These are phyloP conservation scores for Serendipita sp. DNA, from an alignment of 1,284 basidiomycete species.

Conservation along the genomic window DNA sequence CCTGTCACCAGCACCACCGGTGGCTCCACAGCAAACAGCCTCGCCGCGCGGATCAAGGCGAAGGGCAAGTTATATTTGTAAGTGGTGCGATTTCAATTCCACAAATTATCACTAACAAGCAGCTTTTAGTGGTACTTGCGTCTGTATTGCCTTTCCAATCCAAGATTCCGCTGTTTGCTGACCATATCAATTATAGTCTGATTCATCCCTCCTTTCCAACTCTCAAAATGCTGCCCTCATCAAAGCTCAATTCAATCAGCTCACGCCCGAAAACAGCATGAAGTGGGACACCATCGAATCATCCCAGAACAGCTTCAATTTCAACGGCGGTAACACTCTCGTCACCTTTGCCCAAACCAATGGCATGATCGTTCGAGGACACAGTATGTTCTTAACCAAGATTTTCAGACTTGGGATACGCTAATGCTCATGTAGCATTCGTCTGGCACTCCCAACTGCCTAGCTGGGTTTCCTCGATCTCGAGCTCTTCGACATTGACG, in stretches of 20 bases:
- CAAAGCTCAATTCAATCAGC: conserved; percentile 23
- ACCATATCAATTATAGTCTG: conserved; percentile 14
- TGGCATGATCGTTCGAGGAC: conserved; percentile 32
- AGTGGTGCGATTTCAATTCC: not conserved
- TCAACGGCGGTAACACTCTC: conserved; percentile 27
- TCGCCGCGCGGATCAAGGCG: conserved; percentile 21
- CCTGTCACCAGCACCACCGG: conserved; percentile 9
- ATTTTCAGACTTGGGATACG: not conserved
- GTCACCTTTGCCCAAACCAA: conserved; percentile 34
- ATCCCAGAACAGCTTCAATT: conserved; percentile 25
- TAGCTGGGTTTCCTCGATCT: conserved; percentile 25
- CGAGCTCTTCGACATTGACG: conserved; percentile 13
- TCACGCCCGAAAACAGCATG: conserved; percentile 27
- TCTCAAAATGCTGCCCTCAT: conserved; percentile 21
- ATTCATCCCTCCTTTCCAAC: conserved; percentile 22
- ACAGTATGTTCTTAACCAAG: conserved; percentile 12
- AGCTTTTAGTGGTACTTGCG: not conserved
- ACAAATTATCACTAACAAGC: not conserved
- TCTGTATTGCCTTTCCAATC: not conserved
- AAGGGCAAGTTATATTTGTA: conserved; percentile 23
- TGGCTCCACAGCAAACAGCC: conserved; percentile 13
- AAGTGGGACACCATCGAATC: conserved; percentile 19
- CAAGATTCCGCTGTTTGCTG: not conserved
- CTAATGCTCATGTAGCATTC: not conserved
- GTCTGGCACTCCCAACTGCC: conserved; percentile 39